Conservation (phyloP, 805 yeast genomes). For the Myxozyma kluyveri region DNA sequence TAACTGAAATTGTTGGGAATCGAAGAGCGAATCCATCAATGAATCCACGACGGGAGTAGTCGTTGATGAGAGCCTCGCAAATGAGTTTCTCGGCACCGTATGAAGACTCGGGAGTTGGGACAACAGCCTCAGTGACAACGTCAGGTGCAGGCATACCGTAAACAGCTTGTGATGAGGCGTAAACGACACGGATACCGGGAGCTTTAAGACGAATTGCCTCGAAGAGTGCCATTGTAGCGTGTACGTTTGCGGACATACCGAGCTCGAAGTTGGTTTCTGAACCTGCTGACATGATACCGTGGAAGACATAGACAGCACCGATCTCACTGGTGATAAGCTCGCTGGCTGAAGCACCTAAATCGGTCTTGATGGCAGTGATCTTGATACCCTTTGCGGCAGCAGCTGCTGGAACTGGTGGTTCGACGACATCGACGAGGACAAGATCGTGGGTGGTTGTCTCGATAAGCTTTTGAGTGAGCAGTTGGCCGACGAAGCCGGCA, state of each 20-base stretch:
- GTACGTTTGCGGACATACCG: slow-evolving; percentile 32
- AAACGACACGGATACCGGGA: slow-evolving; percentile 27
- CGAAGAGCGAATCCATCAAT: slow-evolving; percentile 31
- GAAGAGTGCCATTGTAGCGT: slow-evolving; percentile 31
- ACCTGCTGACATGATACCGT: slow-evolving; percentile 35
- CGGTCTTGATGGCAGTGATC: slow-evolving; percentile 25
- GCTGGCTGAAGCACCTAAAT: slow-evolving; percentile 21
- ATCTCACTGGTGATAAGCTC: slow-evolving; percentile 14
- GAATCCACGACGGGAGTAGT: slow-evolving; percentile 32
- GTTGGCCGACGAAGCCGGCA: slow-evolving; percentile 33
- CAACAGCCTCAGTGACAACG: slow-evolving; percentile 27
- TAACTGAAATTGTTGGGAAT: slow-evolving; percentile 30
- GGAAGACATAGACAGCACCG: slow-evolving; percentile 29
- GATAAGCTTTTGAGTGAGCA: slow-evolving; percentile 29
- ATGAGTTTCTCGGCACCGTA: slow-evolving; percentile 34
- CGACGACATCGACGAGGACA: slow-evolving; percentile 30
- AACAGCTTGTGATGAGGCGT: slow-evolving; percentile 32
- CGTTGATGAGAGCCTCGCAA: slow-evolving; percentile 31
- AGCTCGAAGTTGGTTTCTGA: slow-evolving; percentile 33
- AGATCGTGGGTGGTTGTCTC: slow-evolving; percentile 14
- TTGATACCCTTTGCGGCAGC: slow-evolving; percentile 24
- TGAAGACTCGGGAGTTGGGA: slow-evolving; percentile 33
- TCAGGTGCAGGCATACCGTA: slow-evolving; percentile 32
- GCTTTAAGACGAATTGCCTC: slow-evolving; percentile 23
- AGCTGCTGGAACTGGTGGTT: slow-evolving; percentile 24